Evolutionary conservation across 2,329 filamentous ascomycete species (phyloP).

Genomic region (Neonectria hederae): DNA sequence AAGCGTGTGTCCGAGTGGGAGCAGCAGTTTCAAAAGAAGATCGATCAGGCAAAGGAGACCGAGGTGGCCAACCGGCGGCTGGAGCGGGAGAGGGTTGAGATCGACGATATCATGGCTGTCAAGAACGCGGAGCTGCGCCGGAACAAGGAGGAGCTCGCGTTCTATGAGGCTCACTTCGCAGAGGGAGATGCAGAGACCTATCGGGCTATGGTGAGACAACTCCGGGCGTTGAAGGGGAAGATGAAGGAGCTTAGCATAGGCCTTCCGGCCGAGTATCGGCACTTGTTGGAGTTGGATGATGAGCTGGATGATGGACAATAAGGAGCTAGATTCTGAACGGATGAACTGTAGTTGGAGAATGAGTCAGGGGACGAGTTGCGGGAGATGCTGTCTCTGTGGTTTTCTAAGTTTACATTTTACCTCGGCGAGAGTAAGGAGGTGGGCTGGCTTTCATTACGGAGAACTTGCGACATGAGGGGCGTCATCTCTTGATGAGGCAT

Average conservation of each 20-base stretch:
- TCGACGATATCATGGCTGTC: slow-evolving; percentile 31
- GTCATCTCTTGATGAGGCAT: too few species aligned
- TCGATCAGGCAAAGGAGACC: slow-evolving; percentile 36
- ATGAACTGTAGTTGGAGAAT: neutral
- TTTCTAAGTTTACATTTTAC: neutral
- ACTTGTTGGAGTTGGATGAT: slow-evolving; percentile 1
- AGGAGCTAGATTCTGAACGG: too few species aligned
- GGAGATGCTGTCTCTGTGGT: neutral
- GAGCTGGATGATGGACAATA: too few species aligned
- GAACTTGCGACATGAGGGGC: too few species aligned
- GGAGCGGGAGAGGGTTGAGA: slow-evolving; percentile 34
- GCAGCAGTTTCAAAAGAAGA: slow-evolving; percentile 31
- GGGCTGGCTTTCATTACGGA: neutral
- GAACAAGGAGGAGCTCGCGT: slow-evolving; percentile 28
- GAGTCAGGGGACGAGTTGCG: neutral
- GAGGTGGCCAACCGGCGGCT: slow-evolving; percentile 31
- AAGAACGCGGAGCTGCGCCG: slow-evolving; percentile 34
- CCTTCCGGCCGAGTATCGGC: slow-evolving; percentile 24
- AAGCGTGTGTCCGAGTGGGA: slow-evolving; percentile 47
- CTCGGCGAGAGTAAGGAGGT: neutral
- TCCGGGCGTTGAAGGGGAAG: slow-evolving; percentile 26
- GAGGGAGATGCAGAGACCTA: slow-evolving; percentile 7
- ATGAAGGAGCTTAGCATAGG: slow-evolving; percentile 26
- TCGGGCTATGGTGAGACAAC: slow-evolving; percentile 6
- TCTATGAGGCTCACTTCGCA: slow-evolving; percentile 27